Base-by-base conservation (phyloP, 2,329 filamentous ascomycete genomes). In the Hypoxylon sp. region DNA sequence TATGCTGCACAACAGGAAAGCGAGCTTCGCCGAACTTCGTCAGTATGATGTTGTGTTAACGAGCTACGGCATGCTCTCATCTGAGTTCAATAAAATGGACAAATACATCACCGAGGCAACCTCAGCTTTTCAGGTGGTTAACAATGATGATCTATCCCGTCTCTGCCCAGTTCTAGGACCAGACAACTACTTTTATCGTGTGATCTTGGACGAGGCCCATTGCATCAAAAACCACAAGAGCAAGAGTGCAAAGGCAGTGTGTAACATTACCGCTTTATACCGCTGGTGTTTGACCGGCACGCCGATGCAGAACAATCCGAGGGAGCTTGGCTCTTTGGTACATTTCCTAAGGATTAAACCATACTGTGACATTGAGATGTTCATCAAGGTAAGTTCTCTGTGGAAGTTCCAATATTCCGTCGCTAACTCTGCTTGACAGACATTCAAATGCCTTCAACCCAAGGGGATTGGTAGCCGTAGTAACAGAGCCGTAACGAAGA, bases 251-350 rank as follows among this genome's bases (percentile, higher is more conserved):
- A 77, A 78, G 56, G 88, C 83, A 3, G 82, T 82, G 20, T 81
- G 76, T 59, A 68, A 72, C 7, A 69, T 94, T 11, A 72, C 80
- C 52, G 75, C 87, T 9, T 75, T 73, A 25, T 82, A 88, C 65
- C 79, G 89, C 36, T 86, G 89, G 74, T 91, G 87, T 65, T 80
- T 93, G 69, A 90, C 87, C 2, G 90, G 90, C 17, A 94, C 90
- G 0, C 90, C 90, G 0, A 91, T 93, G 88, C 94, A 94, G 88
- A 96, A 96, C 62, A 84, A 80, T 8, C 83, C 93, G 2, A 76
- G 82, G 16, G 92, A 97, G 63, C 76, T 96, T 2, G 91, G 83
- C 63, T 89, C 90, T 0, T 73, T 96, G 13, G 77, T 96, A 32
- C 80, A 82, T 2, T 97, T 96, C 64, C 76, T 96, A 11, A 78